Base-by-base conservation (phyloP, 768 basidiomycete species). In the Russula foetens region DNA sequence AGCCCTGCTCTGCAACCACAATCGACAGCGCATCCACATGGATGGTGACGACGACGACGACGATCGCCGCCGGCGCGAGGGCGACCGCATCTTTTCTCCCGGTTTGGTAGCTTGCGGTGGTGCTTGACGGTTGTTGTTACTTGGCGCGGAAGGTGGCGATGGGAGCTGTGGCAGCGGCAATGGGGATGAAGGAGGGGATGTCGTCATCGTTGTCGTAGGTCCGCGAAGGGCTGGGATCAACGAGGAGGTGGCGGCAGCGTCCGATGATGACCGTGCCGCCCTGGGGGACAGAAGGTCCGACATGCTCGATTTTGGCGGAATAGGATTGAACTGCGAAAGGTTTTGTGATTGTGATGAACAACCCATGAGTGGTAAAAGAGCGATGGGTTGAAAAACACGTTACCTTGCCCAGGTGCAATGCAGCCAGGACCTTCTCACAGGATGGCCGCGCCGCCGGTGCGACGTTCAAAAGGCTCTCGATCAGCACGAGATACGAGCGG, bases 351-450 rank as follows among this genome's bases (percentile, higher is more conserved):
- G n/a, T n/a, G n/a, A n/a, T n/a, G n/a, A 15, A 39, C 9, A 2
- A 11, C 19, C 23, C 41, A 31, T 47, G 39, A 52, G 43, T 6
- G n/a, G 21, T 1, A 23, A 9, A 15, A 4, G 6, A 24, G 50
- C 19, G 33, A 45, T 7, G 19, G 48, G 29, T 8, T n/a, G 28
- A 14, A 3, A 7, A n/a, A 77, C 83, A n/a, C 64, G n/a, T n/a
- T n/a, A 92, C 90, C 76, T 79, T 82, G 53, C 91, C 84, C 39
- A 88, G 84, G 35, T 80, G 76, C 56, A 94, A 78, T 1, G 86
- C 91, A 28, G 69, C 71, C n/a, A 78, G 70, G 15, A 95, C 85
- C 52, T 85, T 79, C 63, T 92, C 89, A 49, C 84, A 84, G 0
- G 84, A 81, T 8, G 90, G 89, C 53, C 93, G 78, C n/a, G 71